Conservation (phyloP, 1,139 yeast genomes). For the Magnusiomyces starmeri region DNA sequence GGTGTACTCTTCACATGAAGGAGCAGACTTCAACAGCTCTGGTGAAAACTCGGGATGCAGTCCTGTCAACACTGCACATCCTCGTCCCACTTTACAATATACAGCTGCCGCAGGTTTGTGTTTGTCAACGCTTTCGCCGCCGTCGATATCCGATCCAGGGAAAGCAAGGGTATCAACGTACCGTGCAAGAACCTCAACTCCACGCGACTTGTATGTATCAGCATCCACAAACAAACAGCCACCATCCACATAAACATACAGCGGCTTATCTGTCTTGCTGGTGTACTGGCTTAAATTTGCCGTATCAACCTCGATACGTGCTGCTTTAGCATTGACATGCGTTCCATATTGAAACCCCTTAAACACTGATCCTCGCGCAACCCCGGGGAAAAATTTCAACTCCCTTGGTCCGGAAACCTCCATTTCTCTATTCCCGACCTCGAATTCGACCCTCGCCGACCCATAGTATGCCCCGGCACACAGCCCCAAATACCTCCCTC, state of each 20-base stretch:
- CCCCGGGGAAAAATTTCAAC: slow-evolving; percentile 72
- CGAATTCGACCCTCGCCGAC: slow-evolving; percentile 73
- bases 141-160: slow-evolving; percentile 36
- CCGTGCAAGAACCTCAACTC: slow-evolving; percentile 65
- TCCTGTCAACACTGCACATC: slow-evolving; percentile 73
- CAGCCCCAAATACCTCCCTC: slow-evolving; percentile 79
- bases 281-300: slow-evolving; percentile 1
- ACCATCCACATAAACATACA: slow-evolving; percentile 63
- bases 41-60: slow-evolving; percentile 86
- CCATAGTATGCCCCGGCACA: slow-evolving; percentile 97
- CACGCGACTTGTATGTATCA: slow-evolving; percentile 38
- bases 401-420: slow-evolving; percentile 87
- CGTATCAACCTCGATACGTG: slow-evolving; percentile 38
- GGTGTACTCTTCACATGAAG: slow-evolving; percentile 30
- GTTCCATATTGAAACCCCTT: slow-evolving; percentile 73
- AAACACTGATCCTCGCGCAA: slow-evolving; percentile 71
- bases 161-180: slow-evolving; percentile 47
- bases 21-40: slow-evolving; percentile 38
- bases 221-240: slow-evolving; percentile 84
- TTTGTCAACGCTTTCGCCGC: slow-evolving; percentile 21
- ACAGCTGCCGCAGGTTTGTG: slow-evolving; percentile 53
- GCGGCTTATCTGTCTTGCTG: not conserved
- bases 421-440: slow-evolving; percentile 55
- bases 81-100: slow-evolving; percentile 60
- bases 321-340: slow-evolving; percentile 67